These are phyloP conservation scores for Cytospora leucostoma DNA, from an alignment of 2,329 filamentous ascomycete species.

Conservation along the genomic window DNA sequence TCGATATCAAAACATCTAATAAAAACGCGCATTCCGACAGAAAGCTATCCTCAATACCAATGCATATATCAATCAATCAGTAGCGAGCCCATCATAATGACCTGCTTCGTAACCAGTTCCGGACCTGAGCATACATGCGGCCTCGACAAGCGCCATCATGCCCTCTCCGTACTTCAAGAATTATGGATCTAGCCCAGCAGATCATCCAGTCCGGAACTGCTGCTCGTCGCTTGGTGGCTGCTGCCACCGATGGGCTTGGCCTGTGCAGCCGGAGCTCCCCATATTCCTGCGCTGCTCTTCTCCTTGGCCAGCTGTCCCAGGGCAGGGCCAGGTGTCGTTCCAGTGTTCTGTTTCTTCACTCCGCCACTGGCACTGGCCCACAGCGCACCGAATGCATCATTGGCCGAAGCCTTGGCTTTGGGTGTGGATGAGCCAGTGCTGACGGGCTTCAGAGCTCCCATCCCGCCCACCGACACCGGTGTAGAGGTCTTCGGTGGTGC, in stretches of 20 bases:
- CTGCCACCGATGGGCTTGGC: conserved; percentile 36
- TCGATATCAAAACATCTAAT: conserved; percentile 10
- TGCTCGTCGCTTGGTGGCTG: conserved; percentile 28
- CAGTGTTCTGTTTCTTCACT: conserved; percentile 70
- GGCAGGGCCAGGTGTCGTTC: conserved; percentile 66
- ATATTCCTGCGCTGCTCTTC: conserved; percentile 92
- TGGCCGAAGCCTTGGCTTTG: conserved; percentile 55
- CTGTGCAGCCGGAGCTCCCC: conserved; percentile 68
- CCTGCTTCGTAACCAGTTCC: background rate
- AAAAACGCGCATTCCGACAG: background rate
- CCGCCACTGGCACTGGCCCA: conserved; percentile 76
- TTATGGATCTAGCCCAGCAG: conserved; percentile 44
- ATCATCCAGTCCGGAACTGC: conserved; percentile 48
- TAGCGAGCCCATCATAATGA: conserved; percentile 3
- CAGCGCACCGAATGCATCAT: conserved; percentile 87
- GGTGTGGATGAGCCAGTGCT: conserved; percentile 28
- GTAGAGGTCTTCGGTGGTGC: conserved; percentile 38
- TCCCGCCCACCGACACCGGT: conserved; percentile 31
- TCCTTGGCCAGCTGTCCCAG: conserved; percentile 97
- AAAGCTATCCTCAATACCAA: conserved; percentile 7
- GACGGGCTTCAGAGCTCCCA: conserved; percentile 33
- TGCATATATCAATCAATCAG: conserved; percentile 15
- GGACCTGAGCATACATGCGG: background rate
- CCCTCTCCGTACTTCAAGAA: background rate
- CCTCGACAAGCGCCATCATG: background rate